Conservation (phyloP, 352 stramenopile species). For the Sclerospora graminicola region DNA sequence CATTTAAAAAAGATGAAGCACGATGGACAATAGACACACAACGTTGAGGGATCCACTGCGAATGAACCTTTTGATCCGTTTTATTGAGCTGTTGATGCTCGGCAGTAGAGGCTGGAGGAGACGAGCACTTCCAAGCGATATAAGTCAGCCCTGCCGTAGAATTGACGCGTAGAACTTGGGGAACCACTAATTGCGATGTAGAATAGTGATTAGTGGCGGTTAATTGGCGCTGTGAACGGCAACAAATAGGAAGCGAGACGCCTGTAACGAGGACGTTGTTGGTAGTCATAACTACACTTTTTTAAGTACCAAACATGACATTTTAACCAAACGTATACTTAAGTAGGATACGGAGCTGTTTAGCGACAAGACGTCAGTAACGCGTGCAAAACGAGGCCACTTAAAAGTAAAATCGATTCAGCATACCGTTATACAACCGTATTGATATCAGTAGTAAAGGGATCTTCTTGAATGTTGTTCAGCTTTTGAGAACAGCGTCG, state of each 20-base stretch:
- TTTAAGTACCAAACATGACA: no score
- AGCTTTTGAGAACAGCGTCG: no score
- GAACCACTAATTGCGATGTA: slow-evolving; percentile 6
- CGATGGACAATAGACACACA: slow-evolving; percentile 1
- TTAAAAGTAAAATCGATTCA: no score
- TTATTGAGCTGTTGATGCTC: neutral
- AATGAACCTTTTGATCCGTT: slow-evolving; percentile 1
- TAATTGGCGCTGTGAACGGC: slow-evolving; percentile 1
- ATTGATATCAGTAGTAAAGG: no score
- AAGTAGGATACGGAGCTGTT: no score
- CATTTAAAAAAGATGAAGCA: slow-evolving; percentile 8
- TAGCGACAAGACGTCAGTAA: no score
- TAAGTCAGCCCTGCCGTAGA: slow-evolving; percentile 10
- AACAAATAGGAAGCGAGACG: slow-evolving; percentile 15
- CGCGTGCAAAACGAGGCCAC: no score
- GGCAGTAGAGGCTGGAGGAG: neutral
- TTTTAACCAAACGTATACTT: no score
- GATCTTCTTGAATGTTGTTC: no score
- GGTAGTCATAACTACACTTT: no score
- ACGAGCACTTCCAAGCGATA: slow-evolving; percentile 16
- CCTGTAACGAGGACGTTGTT: slow-evolving; percentile 16
- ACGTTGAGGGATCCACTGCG: slow-evolving; percentile 16
- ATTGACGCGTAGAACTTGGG: slow-evolving; percentile 12
- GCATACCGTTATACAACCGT: no score
- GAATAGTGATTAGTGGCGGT: neutral